A percentile compares a stretch with the other conserved stretches of the same genome.
Conservation (phyloP, 441 rosid genomes). For the Breynia disticha region DNA sequence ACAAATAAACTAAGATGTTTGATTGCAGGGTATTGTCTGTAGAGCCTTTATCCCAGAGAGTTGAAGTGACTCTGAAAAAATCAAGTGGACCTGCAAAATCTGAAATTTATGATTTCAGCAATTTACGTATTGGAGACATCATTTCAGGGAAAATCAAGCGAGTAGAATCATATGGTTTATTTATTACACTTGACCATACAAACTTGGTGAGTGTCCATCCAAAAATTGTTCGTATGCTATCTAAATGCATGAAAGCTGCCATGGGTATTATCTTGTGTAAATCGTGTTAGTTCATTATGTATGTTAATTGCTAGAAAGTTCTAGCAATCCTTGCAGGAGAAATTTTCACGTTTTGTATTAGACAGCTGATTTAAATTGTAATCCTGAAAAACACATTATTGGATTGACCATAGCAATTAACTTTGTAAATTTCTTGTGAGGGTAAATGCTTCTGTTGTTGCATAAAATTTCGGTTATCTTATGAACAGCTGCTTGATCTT, state of each 20-base stretch:
- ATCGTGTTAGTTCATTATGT: neutral
- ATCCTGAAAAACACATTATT: too few relatives aligned
- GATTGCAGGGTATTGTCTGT: slow-evolving; percentile 65
- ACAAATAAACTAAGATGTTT: slow-evolving; percentile 19
- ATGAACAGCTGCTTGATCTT: neutral
- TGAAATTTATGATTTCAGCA: slow-evolving; percentile 39
- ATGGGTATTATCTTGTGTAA: neutral
- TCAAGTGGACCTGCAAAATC: slow-evolving; percentile 38
- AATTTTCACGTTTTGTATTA: too few relatives aligned
- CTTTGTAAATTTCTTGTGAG: too few relatives aligned
- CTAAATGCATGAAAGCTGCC: neutral
- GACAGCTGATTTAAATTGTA: too few relatives aligned
- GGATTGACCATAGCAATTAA: too few relatives aligned
- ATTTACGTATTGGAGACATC: slow-evolving; percentile 49
- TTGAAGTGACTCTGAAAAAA: slow-evolving; percentile 79
- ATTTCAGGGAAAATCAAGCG: slow-evolving; percentile 68
- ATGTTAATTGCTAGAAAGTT: too few relatives aligned
- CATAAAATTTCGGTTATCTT: neutral
- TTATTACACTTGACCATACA: slow-evolving; percentile 50
- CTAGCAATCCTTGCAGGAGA: too few relatives aligned
- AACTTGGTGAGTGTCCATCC: slow-evolving; percentile 45
- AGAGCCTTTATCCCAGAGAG: slow-evolving; percentile 73
- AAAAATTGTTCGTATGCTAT: too few relatives aligned
- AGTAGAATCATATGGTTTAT: slow-evolving; percentile 78
- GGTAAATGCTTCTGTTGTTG: neutral